Evolutionary conservation across 1,284 basidiomycete species (phyloP), one percentile per base, ranked within the genome.

Genomic region (Ustilago lituana): DNA sequence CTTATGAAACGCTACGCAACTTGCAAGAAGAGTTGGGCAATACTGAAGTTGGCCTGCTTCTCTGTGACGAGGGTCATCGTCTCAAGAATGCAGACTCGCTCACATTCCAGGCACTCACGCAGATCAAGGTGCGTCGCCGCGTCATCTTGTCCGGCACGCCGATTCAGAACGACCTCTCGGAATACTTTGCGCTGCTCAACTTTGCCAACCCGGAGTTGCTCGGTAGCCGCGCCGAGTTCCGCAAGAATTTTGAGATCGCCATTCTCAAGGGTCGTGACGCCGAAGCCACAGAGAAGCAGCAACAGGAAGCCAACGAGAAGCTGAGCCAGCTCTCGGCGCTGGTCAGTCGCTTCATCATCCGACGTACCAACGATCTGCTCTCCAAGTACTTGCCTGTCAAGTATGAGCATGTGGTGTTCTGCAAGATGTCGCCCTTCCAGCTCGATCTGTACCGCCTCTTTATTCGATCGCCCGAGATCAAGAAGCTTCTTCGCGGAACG

Each of bases 351-450:
- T 98, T 99, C 84, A 97, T 99, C 84, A 98, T 99, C 63, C 88
- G 96, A 26, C 86, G 95, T 45, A 98, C 96, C 15, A 99, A 99
- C 80, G 96, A 98, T 79, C 84, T 99, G 19, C 86, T 98, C 20
- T 96, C 94, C 29, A 99, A 99, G 84, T 99, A 98, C 79, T 83
- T 99, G 38, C 95, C 95, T 4, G 93, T 98, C 84, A 99, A 99
- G 83, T 97, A 98, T 85, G 95, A 98, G 83, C 94, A 98, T 67
- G 96, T 98, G 70, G 96, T 99, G 1, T 99, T 98, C 84, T 98
- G 95, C 83, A 87, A 88, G 43, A 88, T 94, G 14, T 94, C 93
- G 1, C 86, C 90, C 3, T 90, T 98, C 77, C 95, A 99, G 79
- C 85, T 94, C 5, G 86, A 90, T 1, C 85, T 99, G 4, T 99